These are phyloP conservation scores for Aspergillus candidus DNA, from an alignment of 2,329 filamentous ascomycete species.

Conservation along the genomic window DNA sequence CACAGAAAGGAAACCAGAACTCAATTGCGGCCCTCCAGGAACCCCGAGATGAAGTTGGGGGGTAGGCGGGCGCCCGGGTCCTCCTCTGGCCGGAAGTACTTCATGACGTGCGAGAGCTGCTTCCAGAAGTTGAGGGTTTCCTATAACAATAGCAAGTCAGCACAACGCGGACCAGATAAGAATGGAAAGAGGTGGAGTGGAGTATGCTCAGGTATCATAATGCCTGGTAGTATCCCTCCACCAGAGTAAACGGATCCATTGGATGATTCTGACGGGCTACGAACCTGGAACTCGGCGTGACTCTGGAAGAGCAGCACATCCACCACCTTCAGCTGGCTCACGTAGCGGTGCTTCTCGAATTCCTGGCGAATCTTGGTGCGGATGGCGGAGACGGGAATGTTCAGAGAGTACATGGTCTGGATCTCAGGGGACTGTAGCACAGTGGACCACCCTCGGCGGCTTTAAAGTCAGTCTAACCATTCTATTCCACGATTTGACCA, in stretches of 20 bases:
- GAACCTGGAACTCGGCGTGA: conserved; percentile 88
- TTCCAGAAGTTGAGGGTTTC: conserved; percentile 99
- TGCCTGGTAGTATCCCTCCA: not conserved
- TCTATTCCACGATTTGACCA: too few relatives aligned
- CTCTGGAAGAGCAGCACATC: conserved; percentile 89
- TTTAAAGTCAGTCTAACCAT: conserved; percentile 37
- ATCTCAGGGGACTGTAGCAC: conserved; percentile 78
- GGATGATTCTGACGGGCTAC: conserved; percentile 10
- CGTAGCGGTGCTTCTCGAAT: conserved; percentile 91
- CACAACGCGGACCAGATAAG: too few relatives aligned
- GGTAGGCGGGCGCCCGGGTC: conserved; percentile 70
- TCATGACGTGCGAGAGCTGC: conserved; percentile 89
- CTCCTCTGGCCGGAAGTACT: conserved; percentile 89
- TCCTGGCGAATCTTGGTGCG: conserved; percentile 93
- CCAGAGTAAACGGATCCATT: not conserved
- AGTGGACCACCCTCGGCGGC: conserved; percentile 91
- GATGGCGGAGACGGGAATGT: conserved; percentile 77
- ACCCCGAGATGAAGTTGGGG: conserved; percentile 85
- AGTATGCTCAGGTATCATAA: too few relatives aligned
- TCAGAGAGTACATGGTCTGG: conserved; percentile 93
- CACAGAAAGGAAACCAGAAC: conserved; percentile 14
- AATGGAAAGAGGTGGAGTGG: too few relatives aligned
- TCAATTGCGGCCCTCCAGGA: conserved; percentile 72
- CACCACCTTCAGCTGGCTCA: conserved; percentile 79
- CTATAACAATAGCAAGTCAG: conserved; percentile 40